Conservation (phyloP, 2,329 filamentous ascomycete species). For the Helminthosporium solani region DNA sequence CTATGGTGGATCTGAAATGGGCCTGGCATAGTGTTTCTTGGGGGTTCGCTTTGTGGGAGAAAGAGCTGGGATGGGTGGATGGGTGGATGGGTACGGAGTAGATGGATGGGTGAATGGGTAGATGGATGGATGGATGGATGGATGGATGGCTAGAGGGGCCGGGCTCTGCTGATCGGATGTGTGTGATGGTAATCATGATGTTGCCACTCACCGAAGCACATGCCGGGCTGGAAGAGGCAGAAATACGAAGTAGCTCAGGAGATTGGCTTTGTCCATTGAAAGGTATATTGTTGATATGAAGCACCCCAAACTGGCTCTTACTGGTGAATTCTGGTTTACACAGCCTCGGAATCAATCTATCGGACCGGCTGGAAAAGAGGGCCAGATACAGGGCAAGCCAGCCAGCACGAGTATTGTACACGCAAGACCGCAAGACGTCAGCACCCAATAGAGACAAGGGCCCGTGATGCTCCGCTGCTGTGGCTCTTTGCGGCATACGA, state of each 20-base stretch:
- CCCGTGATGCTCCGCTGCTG: slow-evolving; percentile 4
- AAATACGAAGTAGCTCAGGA: too few relatives aligned
- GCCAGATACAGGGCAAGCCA: too few relatives aligned
- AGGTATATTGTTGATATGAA: too few relatives aligned
- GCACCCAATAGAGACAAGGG: slow-evolving; percentile 4
- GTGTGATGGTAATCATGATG: not conserved
- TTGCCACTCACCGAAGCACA: not conserved
- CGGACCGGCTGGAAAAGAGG: not conserved
- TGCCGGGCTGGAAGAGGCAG: too few relatives aligned
- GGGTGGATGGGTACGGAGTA: too few relatives aligned
- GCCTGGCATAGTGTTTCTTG: not conserved
- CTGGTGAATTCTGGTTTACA: too few relatives aligned
- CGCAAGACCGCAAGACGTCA: slow-evolving; percentile 10
- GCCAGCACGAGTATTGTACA: too few relatives aligned
- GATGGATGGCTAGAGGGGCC: not conserved
- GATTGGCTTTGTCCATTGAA: too few relatives aligned
- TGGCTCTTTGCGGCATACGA: not conserved
- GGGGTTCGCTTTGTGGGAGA: not conserved
- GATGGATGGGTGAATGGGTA: too few relatives aligned
- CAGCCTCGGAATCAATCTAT: not conserved
- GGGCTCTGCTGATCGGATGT: not conserved
- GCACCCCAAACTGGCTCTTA: too few relatives aligned
- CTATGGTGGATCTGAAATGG: not conserved
- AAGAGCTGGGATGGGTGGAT: not conserved
- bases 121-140: not conserved